Evolutionary conservation across 352 stramenopile species (phyloP).

Genomic region (Globisporangium irregulare): DNA sequence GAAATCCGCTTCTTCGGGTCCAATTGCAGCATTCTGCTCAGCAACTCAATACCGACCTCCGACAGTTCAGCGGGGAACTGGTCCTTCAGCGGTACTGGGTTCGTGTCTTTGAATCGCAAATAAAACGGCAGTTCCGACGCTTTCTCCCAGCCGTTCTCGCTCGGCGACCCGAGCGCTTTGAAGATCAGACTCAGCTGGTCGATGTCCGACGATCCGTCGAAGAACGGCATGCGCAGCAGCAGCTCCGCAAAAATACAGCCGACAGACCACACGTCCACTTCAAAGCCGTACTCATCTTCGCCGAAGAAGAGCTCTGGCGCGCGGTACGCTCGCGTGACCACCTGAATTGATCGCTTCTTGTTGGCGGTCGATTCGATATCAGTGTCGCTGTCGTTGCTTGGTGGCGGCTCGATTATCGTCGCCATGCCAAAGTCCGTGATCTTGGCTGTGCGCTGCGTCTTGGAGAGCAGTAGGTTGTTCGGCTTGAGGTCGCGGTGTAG

Average conservation of each 20-base stretch:
- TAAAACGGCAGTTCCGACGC: slow-evolving; percentile 63
- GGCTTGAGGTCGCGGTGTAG: slow-evolving; percentile 82
- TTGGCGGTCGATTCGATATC: slow-evolving; percentile 9
- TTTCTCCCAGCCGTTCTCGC: slow-evolving; percentile 59
- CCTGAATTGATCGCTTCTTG: slow-evolving; percentile 57
- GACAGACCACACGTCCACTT: slow-evolving; percentile 76
- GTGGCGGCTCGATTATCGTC: slow-evolving; percentile 24
- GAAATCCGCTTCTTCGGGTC: slow-evolving; percentile 66
- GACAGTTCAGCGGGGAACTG: slow-evolving; percentile 62
- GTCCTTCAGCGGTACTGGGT: slow-evolving; percentile 44
- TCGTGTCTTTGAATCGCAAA: slow-evolving; percentile 70
- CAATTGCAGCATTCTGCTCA: slow-evolving; percentile 45
- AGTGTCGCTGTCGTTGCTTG: slow-evolving; percentile 13
- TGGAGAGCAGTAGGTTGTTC: slow-evolving; percentile 72
- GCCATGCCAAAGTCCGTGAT: slow-evolving; percentile 86
- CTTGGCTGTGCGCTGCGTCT: slow-evolving; percentile 44
- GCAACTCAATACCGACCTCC: slow-evolving; percentile 42
- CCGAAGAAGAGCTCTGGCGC: slow-evolving; percentile 81
- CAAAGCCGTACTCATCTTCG: slow-evolving; percentile 47
- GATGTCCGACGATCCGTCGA: slow-evolving; percentile 73
- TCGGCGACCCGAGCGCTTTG: slow-evolving; percentile 49
- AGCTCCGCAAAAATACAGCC: slow-evolving; percentile 83
- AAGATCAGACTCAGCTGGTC: slow-evolving; percentile 82
- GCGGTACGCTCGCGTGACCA: slow-evolving; percentile 73
- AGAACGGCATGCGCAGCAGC: slow-evolving; percentile 52